Base-by-base conservation (phyloP, 805 yeast species). In the Candida lessepsii region DNA sequence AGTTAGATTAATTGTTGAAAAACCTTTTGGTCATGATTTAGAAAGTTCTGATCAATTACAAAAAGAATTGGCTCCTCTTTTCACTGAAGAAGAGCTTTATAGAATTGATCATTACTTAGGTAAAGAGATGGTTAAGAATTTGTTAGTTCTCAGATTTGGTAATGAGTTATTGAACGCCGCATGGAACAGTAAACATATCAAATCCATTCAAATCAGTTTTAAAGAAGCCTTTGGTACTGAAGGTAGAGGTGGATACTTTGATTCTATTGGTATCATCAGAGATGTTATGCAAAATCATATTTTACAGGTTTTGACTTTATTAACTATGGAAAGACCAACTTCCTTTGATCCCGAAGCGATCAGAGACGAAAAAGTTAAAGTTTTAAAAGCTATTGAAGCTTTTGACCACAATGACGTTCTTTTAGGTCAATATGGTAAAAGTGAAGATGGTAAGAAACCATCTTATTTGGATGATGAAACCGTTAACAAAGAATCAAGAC, bases 221-320 rank as follows among this genome's bases (percentile, higher is more conserved):
- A 93, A 93, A 71, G 99, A 93, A 70, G 87, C 93, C n/a, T 93
- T 93, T 54, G 99, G 99, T 41, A 93, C 99, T 29, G 96, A 93
- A 68, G 99, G 99, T 42, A 81, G 99, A 61, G 99, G 99, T 52
- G 99, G 99, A 27, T 93, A 93, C 71, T 93, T 93, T 58, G 98
- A 93, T 66, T 73, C 75, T 41, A 88, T 90, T 56, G 99, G 99
- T 44, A 93, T 93, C 59, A 86, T 93, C 52, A 81, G 99, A 65
- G 99, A 93, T 60, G 98, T 93, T 35, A 91, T 93, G 88, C 99
- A 93, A 72, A 93, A 93, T 75, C 99, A 93, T 69, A 67, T 93
- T 54, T 73, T 91, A 57, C 99, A 93, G 71, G 95, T 91, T 16
- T 70, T 93, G 58, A 90, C 98, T 5, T 65, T 93, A 41, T 70